Evolutionary conservation across 1,139 yeast species (phyloP).

Genomic region (Pichia sp.): DNA sequence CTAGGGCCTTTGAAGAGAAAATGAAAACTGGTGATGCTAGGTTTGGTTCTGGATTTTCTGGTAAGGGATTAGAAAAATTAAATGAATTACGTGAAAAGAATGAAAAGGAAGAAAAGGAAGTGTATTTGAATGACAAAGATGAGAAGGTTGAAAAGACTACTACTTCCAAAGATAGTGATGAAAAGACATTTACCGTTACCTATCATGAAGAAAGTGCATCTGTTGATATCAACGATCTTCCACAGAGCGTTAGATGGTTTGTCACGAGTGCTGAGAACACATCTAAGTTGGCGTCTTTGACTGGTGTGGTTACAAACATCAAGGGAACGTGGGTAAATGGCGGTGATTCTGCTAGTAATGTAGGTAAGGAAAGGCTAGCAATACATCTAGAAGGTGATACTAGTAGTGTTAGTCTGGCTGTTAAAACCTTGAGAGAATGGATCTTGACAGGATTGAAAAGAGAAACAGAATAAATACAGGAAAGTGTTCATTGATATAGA

Average conservation of each 20-base stretch:
- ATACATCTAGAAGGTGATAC: constrained; percentile 48
- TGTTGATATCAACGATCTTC: constrained; percentile 76
- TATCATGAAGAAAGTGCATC: constrained; percentile 34
- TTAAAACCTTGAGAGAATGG: neutral
- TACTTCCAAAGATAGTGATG: constrained; percentile 2
- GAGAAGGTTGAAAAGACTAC: constrained; percentile 17
- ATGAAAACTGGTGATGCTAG: constrained; percentile 66
- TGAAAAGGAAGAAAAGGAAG: constrained; percentile 25
- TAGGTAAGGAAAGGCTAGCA: neutral
- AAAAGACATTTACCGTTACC: constrained; percentile 2
- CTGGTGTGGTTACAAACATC: constrained; percentile 67
- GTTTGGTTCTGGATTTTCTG: constrained; percentile 78
- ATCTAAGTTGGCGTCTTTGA: constrained; percentile 29
- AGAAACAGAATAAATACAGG: neutral
- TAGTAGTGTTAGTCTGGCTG: neutral
- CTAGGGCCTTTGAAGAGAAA: constrained; percentile 51
- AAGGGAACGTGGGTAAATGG: neutral
- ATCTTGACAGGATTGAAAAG: neutral
- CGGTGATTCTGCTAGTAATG: neutral
- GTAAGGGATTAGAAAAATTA: constrained; percentile 80
- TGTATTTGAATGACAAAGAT: constrained; percentile 24
- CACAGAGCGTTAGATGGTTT: constrained; percentile 59
- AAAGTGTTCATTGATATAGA: neutral
- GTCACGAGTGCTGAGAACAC: neutral
- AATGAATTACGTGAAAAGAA: constrained; percentile 61